These are phyloP conservation scores for Claviceps sp. DNA, from an alignment of 2,329 filamentous ascomycete genomes.

Conservation along the genomic window DNA sequence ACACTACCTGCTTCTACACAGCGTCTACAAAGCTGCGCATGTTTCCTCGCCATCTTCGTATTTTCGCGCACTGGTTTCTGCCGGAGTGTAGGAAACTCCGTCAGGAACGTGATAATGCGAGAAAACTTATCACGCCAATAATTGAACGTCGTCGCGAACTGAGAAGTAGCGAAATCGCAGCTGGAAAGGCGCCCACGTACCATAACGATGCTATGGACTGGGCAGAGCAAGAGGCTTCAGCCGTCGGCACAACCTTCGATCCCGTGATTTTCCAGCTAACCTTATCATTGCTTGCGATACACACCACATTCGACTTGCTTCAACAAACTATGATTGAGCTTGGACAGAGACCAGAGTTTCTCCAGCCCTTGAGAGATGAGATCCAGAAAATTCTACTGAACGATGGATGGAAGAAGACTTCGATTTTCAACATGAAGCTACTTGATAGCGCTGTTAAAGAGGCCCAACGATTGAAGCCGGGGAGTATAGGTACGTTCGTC, in stretches of 20 bases:
- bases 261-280: slow-evolving; percentile 8
- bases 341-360: slow-evolving; percentile 24
- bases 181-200: slow-evolving; percentile 25
- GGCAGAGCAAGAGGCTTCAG: slow-evolving; percentile 37
- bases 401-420: slow-evolving; percentile 29
- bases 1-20: slow-evolving; percentile 28
- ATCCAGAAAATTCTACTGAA: slow-evolving; percentile 10
- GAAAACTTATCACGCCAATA: slow-evolving; percentile 18
- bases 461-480: slow-evolving; percentile 30
- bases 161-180: slow-evolving; percentile 14
- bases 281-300: slow-evolving; percentile 35
- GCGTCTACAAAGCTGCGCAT: slow-evolving; percentile 18
- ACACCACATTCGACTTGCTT: slow-evolving; percentile 31
- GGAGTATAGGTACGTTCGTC: neutral
- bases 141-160: slow-evolving; percentile 31
- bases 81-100: slow-evolving; percentile 22
- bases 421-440: slow-evolving; percentile 28
- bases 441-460: slow-evolving; percentile 39
- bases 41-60: slow-evolving; percentile 30
- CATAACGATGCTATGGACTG: slow-evolving; percentile 37
- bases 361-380: slow-evolving; percentile 29
- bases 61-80: slow-evolving; percentile 30
- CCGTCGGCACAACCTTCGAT: slow-evolving; percentile 12
- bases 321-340: slow-evolving; percentile 15
- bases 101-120: slow-evolving; percentile 2